These are phyloP conservation scores for Candida namnaoensis DNA, from an alignment of 805 yeast species.

Conservation along the genomic window DNA sequence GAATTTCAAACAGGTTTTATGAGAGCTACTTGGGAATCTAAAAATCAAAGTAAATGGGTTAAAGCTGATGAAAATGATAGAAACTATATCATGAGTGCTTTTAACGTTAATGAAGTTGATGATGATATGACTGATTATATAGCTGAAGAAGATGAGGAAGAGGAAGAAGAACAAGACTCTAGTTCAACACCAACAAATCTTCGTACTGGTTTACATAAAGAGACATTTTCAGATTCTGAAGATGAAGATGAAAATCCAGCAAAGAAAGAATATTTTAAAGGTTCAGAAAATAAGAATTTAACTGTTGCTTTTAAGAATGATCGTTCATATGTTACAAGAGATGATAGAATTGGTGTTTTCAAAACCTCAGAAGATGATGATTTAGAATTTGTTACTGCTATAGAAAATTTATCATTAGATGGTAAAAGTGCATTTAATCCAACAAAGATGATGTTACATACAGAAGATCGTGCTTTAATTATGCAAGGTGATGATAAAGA, in stretches of 20 bases:
- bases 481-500: constrained; percentile 45
- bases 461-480: constrained; percentile 61
- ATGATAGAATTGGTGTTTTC: constrained; percentile 74
- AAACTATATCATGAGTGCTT: constrained; percentile 49
- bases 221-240: constrained; percentile 22
- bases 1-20: constrained; percentile 46
- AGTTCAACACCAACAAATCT: constrained; percentile 8
- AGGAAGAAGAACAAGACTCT: constrained; percentile 20
- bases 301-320: constrained; percentile 65
- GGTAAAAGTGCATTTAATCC: constrained; percentile 47
- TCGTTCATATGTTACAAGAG: constrained; percentile 74
- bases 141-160: constrained; percentile 24
- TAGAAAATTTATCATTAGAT: constrained; percentile 44
- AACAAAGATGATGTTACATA: constrained; percentile 64
- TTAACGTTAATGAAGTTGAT: constrained; percentile 32
- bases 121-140: constrained; percentile 21
- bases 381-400: constrained; percentile 59
- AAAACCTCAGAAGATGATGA: constrained; percentile 42
- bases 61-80: constrained; percentile 33
- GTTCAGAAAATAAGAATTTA: constrained; percentile 50
- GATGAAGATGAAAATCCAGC: constrained; percentile 26
- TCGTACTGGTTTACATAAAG: constrained; percentile 14
- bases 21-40: constrained; percentile 51
- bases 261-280: constrained; percentile 13
- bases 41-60: constrained; percentile 42